phyloP scores from a whole-genome alignment of 2,329 filamentous ascomycete species.

The Metarhizium anisopliae region DNA sequence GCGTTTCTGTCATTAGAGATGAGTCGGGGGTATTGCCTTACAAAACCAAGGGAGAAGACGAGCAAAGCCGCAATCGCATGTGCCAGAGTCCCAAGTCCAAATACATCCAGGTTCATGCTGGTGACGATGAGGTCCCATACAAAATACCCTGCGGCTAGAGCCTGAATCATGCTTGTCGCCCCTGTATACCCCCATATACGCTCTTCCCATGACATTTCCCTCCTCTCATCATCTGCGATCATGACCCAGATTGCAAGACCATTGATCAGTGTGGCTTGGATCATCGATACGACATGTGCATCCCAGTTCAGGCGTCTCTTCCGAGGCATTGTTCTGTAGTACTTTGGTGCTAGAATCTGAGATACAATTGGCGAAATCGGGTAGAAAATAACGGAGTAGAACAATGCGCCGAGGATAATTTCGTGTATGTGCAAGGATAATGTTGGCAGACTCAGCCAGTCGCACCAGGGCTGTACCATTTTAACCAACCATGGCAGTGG shows the following conservation, averaged over 20 bases:
- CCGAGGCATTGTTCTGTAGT: conserved; percentile 55
- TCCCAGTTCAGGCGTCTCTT: conserved; percentile 71
- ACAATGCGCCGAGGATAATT: conserved; percentile 52
- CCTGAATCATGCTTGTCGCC: conserved; percentile 62
- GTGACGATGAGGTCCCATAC: conserved; percentile 73
- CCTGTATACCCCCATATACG: conserved; percentile 73
- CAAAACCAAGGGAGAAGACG: conserved; percentile 72
- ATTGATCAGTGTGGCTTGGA: conserved; percentile 68
- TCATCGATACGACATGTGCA: conserved; percentile 74
- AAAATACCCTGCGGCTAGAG: conserved; percentile 73
- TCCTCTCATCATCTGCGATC: conserved; percentile 56
- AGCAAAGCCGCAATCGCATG: conserved; percentile 66
- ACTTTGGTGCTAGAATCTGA: conserved; percentile 47
- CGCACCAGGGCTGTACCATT: conserved; percentile 55
- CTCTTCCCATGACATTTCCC: conserved; percentile 55
- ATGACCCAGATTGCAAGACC: conserved; percentile 66
- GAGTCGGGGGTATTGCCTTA: conserved; percentile 35
- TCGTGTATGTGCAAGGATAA: conserved; percentile 74
- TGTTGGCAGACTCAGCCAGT: conserved; percentile 51
- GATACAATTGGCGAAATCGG: conserved; percentile 62
- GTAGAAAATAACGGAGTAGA: conserved; percentile 61
- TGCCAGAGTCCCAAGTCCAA: conserved; percentile 67
- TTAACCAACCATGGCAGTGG: conserved; percentile 48
- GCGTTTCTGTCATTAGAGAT: not conserved
- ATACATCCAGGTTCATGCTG: conserved; percentile 57